Evolutionary conservation across 345 rosid species (phyloP).

Genomic region (Durio zibethinus): DNA sequence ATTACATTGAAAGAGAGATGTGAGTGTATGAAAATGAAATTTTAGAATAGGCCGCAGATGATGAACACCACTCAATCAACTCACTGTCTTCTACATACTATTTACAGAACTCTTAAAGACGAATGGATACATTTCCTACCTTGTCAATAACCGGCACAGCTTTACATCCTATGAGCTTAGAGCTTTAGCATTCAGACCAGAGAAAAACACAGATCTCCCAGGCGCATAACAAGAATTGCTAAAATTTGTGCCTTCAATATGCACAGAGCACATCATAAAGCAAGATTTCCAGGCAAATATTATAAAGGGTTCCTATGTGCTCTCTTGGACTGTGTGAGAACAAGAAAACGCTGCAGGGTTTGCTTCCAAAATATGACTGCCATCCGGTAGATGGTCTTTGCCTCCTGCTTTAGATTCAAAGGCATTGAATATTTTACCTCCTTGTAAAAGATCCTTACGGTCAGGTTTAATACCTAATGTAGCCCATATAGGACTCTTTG

Average conservation of each 20-base stretch:
- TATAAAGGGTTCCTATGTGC: constrained; percentile 31
- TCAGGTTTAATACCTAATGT: constrained; percentile 37
- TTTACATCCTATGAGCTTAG: constrained; percentile 1
- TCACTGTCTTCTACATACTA: constrained; percentile 28
- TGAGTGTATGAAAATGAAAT: constrained; percentile 15
- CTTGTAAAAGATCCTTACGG: constrained; percentile 28
- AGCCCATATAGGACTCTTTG: constrained; percentile 49
- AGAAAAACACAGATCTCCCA: not conserved
- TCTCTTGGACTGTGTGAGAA: constrained; percentile 53
- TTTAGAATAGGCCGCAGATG: constrained; percentile 19
- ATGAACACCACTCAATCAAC: constrained; percentile 15
- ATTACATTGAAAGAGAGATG: constrained; percentile 14
- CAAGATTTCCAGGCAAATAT: not conserved
- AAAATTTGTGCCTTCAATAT: constrained; percentile 7
- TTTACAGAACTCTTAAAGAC: constrained; percentile 26
- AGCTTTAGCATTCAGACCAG: not conserved
- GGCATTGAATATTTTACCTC: constrained; percentile 31
- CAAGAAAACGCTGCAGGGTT: constrained; percentile 72
- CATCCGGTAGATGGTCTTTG: constrained; percentile 26
- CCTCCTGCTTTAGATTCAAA: constrained; percentile 31
- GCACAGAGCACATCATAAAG: not conserved
- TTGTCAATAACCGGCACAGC: not conserved
- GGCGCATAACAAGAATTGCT: not conserved
- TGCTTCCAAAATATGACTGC: constrained; percentile 45
- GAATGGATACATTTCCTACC: not conserved